phyloP scores from a whole-genome alignment of 1,284 basidiomycete genomes.

The Cryptococcus sp. region DNA sequence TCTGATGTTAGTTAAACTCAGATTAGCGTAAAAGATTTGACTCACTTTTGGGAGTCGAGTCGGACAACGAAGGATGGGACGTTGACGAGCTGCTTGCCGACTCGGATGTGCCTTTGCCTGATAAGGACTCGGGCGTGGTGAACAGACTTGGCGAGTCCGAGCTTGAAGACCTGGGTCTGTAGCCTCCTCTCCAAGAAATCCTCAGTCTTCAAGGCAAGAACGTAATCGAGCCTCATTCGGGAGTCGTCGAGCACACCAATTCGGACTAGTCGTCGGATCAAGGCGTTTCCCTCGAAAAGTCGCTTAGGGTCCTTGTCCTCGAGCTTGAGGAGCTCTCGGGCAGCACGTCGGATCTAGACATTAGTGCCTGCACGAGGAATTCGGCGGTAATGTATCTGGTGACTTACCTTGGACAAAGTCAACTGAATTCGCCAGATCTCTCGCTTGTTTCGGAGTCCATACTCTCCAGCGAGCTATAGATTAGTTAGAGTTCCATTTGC shows the following conservation, averaged over 20 bases:
- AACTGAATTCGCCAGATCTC: conserved; percentile 99
- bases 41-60: conserved; percentile 82
- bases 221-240: conserved; percentile 99
- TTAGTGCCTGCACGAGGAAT: background rate
- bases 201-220: conserved; percentile 97
- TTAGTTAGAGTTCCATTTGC: background rate
- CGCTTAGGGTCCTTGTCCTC: conserved; percentile 99
- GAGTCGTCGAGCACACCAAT: conserved; percentile 99
- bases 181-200: conserved; percentile 99
- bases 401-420: conserved; percentile 74
- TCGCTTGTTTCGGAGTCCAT: conserved; percentile 99
- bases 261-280: conserved; percentile 97
- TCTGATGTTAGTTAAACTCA: conserved; percentile 43
- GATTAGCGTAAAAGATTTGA: conserved; percentile 6
- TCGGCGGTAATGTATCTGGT: background rate
- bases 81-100: conserved; percentile 99
- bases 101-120: conserved; percentile 75
- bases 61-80: conserved; percentile 98
- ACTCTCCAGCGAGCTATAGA: conserved; percentile 91
- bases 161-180: conserved; percentile 99
- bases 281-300: conserved; percentile 96
- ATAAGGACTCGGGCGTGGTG: conserved; percentile 99
- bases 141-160: conserved; percentile 90
- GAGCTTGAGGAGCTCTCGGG: conserved; percentile 99
- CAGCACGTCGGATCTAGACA: conserved; percentile 87